Conservation (phyloP, 495 filamentous ascomycete genomes). For the Bathelium albidoporum region DNA sequence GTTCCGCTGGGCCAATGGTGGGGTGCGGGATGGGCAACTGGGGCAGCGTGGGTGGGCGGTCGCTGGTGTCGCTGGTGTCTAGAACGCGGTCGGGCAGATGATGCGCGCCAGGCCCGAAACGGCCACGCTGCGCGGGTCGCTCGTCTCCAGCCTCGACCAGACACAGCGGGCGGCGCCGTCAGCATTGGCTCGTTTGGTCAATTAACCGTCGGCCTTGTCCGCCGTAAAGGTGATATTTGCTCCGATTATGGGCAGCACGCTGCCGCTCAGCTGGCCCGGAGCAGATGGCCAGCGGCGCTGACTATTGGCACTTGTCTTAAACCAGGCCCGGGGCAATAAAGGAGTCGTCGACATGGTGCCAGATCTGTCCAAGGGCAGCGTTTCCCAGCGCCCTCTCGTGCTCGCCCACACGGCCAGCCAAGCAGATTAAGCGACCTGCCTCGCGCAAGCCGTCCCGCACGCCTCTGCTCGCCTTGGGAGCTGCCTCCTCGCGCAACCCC, state of each 20-base stretch:
- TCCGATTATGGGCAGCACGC: not conserved
- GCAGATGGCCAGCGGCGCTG: not conserved
- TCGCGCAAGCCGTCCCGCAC: conserved; percentile 5
- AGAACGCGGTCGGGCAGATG: not conserved
- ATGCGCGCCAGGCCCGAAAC: not conserved
- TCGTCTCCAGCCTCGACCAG: not conserved
- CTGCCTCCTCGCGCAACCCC: not conserved
- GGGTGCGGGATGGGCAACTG: not conserved
- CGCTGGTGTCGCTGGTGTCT: not conserved
- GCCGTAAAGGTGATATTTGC: not conserved
- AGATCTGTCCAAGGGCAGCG: not conserved
- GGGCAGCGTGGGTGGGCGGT: not conserved
- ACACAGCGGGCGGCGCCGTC: not conserved
- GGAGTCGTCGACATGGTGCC: not conserved
- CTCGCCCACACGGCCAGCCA: not conserved
- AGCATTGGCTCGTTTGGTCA: not conserved
- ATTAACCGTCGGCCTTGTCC: conserved; percentile 5
- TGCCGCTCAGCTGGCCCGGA: not conserved
- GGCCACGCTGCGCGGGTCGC: not conserved
- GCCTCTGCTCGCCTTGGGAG: not conserved
- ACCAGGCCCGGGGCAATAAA: conserved; percentile 2
- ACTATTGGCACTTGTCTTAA: conserved; percentile 6
- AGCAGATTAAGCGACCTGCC: conserved; percentile 2
- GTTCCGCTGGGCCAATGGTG: not conserved
- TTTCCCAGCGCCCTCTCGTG: not conserved